phyloP scores from a whole-genome alignment of 2,329 filamentous ascomycete genomes.

The Phoma sp. region DNA sequence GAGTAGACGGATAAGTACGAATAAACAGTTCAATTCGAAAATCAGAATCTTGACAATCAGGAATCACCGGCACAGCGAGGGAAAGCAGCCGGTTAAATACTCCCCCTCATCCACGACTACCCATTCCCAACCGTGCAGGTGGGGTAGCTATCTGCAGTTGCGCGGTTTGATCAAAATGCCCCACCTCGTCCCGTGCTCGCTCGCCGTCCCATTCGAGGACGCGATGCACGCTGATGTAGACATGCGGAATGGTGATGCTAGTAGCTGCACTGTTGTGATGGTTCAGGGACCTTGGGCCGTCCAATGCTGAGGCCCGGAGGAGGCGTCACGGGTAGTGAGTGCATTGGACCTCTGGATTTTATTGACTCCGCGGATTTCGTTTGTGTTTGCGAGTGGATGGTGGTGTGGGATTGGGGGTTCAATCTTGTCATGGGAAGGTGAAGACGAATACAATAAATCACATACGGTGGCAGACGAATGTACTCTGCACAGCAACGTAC shows the following conservation, averaged over 20 bases:
- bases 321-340: background rate
- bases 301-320: background rate
- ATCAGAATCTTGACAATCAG: background rate
- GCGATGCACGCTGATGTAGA: constrained; percentile 4
- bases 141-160: constrained; percentile 37
- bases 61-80: constrained; percentile 1
- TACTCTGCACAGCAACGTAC: no score
- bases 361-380: background rate
- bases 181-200: constrained; percentile 1
- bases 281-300: background rate
- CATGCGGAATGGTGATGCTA: background rate
- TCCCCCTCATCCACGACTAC: constrained; percentile 15
- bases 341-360: no score
- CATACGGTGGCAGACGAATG: no score
- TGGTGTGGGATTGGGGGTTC: no score
- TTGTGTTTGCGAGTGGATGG: no score
- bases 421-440: no score
- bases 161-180: constrained; percentile 1
- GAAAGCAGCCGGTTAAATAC: constrained; percentile 28
- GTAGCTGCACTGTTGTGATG: background rate
- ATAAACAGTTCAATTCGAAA: constrained; percentile 15
- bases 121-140: constrained; percentile 34
- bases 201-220: constrained; percentile 8
- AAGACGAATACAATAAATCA: no score
- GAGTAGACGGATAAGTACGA: constrained; percentile 27